Evolutionary conservation across 495 filamentous ascomycete species (phyloP).

Genomic region (Platismatia glauca): DNA sequence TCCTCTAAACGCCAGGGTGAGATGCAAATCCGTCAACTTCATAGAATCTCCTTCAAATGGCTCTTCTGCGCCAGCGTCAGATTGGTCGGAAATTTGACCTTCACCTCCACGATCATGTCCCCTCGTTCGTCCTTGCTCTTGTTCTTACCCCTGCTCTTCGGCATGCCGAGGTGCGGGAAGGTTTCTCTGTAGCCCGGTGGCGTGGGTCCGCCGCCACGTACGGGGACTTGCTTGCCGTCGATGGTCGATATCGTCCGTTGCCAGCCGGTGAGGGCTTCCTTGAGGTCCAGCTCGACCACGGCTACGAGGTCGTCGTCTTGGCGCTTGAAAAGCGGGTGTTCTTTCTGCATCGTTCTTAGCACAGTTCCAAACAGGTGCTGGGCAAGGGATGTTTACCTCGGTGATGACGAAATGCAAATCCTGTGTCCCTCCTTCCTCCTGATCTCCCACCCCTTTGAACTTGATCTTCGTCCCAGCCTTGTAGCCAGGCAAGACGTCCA

Average conservation of each 20-base stretch:
- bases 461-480: constrained; percentile 97
- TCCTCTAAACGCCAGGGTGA: background rate
- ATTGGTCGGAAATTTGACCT: constrained; percentile 77
- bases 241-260: constrained; percentile 84
- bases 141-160: constrained; percentile 55
- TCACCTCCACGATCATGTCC: constrained; percentile 80
- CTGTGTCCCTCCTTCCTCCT: constrained; percentile 94
- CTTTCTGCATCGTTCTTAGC: constrained; percentile 48
- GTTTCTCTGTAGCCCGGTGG: constrained; percentile 67
- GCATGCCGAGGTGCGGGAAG: constrained; percentile 87
- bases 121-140: constrained; percentile 68
- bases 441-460: constrained; percentile 90
- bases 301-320: constrained; percentile 77
- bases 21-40: constrained; percentile 10
- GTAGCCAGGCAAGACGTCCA: constrained; percentile 87
- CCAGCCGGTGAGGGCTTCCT: constrained; percentile 96
- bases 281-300: constrained; percentile 73
- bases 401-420: constrained; percentile 90
- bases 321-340: constrained; percentile 70
- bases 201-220: constrained; percentile 74
- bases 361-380: background rate
- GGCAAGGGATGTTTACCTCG: constrained; percentile 57
- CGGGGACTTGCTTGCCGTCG: constrained; percentile 70
- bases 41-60: constrained; percentile 66
- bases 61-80: constrained; percentile 69